Evolutionary conservation across 148 eudicot genomes (phyloP), one percentile per base, ranked within the genome.

Genomic region (Camellia sinensis): DNA sequence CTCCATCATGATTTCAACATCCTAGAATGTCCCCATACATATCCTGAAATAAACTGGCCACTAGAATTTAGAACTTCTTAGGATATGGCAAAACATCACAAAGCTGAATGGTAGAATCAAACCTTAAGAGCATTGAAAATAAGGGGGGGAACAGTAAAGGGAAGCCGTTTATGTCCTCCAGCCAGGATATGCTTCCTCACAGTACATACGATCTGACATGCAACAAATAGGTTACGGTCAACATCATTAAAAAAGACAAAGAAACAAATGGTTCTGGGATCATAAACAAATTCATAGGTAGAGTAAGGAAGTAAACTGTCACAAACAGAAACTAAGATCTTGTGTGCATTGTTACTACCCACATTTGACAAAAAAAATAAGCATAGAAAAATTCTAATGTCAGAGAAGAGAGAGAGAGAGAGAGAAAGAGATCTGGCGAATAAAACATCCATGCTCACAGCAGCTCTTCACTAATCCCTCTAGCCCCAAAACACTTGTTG

Each of bases 41-140:
- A 29, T 59, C 77, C 44, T 43, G 29, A 40, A 6, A 2, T 22
- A 17, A 59, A 74, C 22, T 74, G 65, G 46, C 22, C 59, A 21
- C 9, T 62, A 9, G 52, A 17, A 56, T 44, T 14, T 57, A 45
- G 67, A 79, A 79, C 17, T 50, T 19, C 1, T 59, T 59, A 56
- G 18, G 63, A 76, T 60, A 56, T 7, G 21, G 56, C 53, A 68
- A 67, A 57, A 57, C 43, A 29, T 13, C 22, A 61, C 37, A 75
- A 52, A 79, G 73, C 46, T 40, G 40, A 76, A 83, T 74, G 62
- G 44, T 17, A 79, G 78, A 79, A 74, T 40, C 53, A 80, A 79
- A 96, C 99, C 99, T 94, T 92, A 17, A 96, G 94, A 78, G 99
- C 83, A 82, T 89, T 82, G 78, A 92, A 93, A 44, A 94, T 91